phyloP scores from a whole-genome alignment of 306 rosid species.

The Acacia confusa region DNA sequence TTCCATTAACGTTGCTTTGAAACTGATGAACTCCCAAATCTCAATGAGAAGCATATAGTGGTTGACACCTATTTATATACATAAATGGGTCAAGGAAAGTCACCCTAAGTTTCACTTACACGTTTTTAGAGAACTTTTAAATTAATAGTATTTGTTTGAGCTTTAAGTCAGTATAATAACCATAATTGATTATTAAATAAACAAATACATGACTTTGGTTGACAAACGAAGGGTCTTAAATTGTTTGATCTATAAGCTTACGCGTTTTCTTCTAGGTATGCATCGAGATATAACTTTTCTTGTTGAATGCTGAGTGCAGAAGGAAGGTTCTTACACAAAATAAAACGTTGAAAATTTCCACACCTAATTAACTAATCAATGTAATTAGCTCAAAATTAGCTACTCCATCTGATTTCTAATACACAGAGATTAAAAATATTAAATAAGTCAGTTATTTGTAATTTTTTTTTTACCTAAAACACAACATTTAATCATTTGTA shows the following conservation, averaged over 20 bases:
- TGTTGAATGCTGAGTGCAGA: neutral
- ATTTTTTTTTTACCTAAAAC: no score
- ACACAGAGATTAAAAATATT: no score
- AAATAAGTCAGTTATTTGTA: no score
- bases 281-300: neutral
- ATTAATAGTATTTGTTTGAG: neutral
- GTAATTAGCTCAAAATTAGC: neutral
- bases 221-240: neutral
- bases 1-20: constrained; percentile 32
- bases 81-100: neutral
- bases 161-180: neutral
- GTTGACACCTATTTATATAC: neutral
- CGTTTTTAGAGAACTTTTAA: neutral
- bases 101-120: neutral
- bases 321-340: neutral
- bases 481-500: no score
- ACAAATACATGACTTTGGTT: neutral
- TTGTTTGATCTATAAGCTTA: neutral
- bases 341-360: neutral
- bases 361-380: neutral
- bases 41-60: neutral
- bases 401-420: no score
- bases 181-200: neutral
- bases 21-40: neutral
- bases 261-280: neutral